A percentile compares a stretch with the other conserved stretches of the same genome.
These are phyloP conservation scores for Calonectria naviculata DNA, from an alignment of 2,329 filamentous ascomycete genomes.

Conservation along the genomic window DNA sequence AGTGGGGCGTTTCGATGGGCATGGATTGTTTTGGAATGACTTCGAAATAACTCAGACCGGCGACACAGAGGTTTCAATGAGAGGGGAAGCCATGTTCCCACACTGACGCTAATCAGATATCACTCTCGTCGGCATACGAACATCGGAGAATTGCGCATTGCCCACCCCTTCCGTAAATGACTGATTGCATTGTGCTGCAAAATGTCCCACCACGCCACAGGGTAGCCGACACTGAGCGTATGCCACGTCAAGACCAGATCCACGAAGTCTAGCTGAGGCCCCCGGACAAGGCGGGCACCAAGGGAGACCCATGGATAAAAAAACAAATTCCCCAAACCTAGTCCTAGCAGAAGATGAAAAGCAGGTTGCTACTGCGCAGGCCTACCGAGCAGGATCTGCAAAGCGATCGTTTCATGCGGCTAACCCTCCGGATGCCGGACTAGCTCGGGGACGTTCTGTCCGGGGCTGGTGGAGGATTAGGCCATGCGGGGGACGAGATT, in stretches of 20 bases:
- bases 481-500: neutral
- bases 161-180: neutral
- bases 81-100: neutral
- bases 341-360: neutral
- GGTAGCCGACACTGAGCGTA: neutral
- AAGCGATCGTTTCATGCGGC: conserved; percentile 6
- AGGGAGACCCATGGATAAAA: neutral
- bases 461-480: neutral
- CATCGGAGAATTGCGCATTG: neutral
- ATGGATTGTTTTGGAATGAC: neutral
- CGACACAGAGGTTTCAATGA: neutral
- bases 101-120: neutral
- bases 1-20: neutral
- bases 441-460: conserved; percentile 1
- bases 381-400: conserved; percentile 4
- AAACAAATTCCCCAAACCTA: neutral
- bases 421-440: conserved; percentile 5
- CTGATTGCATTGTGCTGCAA: neutral
- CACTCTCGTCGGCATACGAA: neutral
- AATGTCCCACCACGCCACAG: neutral
- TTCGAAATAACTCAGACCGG: neutral
- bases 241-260: conserved; percentile 3
- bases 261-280: neutral
- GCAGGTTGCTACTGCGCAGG: neutral
- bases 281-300: neutral